Conservation (phyloP, 768 basidiomycete species). For the Pleurotus pulmonarius region DNA sequence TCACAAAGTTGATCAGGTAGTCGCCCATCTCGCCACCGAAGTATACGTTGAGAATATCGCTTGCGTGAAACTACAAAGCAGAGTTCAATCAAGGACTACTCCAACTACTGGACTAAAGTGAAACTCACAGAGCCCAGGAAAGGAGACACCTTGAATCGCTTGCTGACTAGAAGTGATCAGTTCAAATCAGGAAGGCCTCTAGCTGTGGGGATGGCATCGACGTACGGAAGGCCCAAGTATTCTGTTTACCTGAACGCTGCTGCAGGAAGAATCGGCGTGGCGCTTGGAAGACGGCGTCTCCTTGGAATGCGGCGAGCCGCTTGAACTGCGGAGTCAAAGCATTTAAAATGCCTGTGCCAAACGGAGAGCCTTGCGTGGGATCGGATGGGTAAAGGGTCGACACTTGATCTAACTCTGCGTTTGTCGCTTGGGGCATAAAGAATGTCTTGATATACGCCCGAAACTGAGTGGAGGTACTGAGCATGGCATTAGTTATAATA, state of each 20-base stretch:
- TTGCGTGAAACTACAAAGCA: slow-evolving; percentile 24
- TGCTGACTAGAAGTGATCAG: slow-evolving; percentile 30
- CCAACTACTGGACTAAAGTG: no score
- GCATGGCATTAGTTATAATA: slow-evolving; percentile 16
- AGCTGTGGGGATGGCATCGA: no score
- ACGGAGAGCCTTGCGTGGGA: slow-evolving; percentile 48
- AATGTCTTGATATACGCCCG: slow-evolving; percentile 23
- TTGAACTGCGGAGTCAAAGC: slow-evolving; percentile 47
- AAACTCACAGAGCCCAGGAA: slow-evolving; percentile 39
- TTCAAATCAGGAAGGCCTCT: slow-evolving; percentile 9
- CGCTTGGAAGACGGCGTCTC: slow-evolving; percentile 48
- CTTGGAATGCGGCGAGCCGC: slow-evolving; percentile 44
- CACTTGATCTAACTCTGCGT: slow-evolving; percentile 24
- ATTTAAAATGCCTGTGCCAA: slow-evolving; percentile 42
- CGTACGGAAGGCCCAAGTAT: slow-evolving; percentile 37
- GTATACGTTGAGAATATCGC: slow-evolving; percentile 42
- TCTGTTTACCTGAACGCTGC: slow-evolving; percentile 28
- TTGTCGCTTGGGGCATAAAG: slow-evolving; percentile 21
- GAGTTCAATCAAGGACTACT: no score
- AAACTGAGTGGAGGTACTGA: slow-evolving; percentile 15
- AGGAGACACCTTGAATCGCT: slow-evolving; percentile 38
- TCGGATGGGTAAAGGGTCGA: slow-evolving; percentile 33
- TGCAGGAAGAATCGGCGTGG: slow-evolving; percentile 45
- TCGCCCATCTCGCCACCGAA: slow-evolving; percentile 38
- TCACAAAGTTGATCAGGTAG: slow-evolving; percentile 42